These are phyloP conservation scores for Neospora caninum DNA, from an alignment of 169 alveolate genomes.

Conservation along the genomic window DNA sequence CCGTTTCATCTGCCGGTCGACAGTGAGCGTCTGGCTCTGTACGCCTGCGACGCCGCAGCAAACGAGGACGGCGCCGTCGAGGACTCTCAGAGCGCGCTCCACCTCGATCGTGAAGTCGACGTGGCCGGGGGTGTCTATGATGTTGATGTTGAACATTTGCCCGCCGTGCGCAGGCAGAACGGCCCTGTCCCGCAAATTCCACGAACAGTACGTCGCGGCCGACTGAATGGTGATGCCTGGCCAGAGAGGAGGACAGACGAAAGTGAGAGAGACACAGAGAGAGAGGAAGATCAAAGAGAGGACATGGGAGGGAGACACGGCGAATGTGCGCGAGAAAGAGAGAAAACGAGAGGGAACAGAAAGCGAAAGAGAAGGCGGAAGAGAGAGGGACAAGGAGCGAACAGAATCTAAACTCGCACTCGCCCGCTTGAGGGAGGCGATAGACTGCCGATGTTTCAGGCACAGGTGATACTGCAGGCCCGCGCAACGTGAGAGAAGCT, in stretches of 20 bases:
- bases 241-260: too few species aligned
- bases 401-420: too few species aligned
- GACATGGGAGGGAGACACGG: too few species aligned
- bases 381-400: neutral
- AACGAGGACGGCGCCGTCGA: constrained; percentile 96
- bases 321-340: too few species aligned
- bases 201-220: constrained; percentile 94
- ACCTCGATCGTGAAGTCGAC: constrained; percentile 98
- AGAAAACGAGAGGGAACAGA: too few species aligned
- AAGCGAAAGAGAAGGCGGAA: neutral
- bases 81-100: constrained; percentile 93
- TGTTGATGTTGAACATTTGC: constrained; percentile 84
- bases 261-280: too few species aligned
- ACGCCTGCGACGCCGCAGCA: constrained; percentile 97
- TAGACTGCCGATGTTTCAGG: too few species aligned
- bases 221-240: constrained; percentile 95
- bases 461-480: too few species aligned
- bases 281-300: too few species aligned
- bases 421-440: too few species aligned
- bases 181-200: constrained; percentile 79
- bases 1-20: constrained; percentile 95
- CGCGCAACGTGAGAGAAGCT: too few species aligned
- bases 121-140: constrained; percentile 99
- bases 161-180: neutral
- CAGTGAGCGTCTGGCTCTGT: constrained; percentile 97